Evolutionary conservation across 2,329 filamentous ascomycete species (phyloP), one percentile per base, ranked within the genome.

Genomic region (Talaromyces rugulosus): DNA sequence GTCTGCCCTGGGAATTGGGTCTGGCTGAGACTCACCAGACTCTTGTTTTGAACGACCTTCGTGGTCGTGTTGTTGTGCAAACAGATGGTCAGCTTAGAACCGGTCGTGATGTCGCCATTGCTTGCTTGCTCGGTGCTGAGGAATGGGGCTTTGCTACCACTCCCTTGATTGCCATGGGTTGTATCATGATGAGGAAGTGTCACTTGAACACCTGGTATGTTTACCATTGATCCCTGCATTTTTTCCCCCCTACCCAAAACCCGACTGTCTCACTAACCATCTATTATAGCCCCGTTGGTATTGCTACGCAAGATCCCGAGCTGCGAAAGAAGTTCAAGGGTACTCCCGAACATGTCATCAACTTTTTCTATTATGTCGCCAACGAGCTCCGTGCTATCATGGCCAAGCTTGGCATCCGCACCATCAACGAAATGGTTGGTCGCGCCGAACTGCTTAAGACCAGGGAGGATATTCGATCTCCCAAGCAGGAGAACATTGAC

Each of bases 301-400:
- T 98, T 64, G 94, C 94, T 3, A 96, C 93, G 0, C 94, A 98
- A 74, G 93, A 97, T 70, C 92, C 92, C n/a, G 90, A 94, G 74
- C 84, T 98, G 2, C 87, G 94, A 64, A 90, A 93, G 83, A 98
- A 97, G 80, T 97, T 98, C 78, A 83, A 88, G 68, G 94, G 94
- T 65, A 93, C 91, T 0, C 93, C 94, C 11, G 94, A 98, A 80
- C 92, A 97, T 70, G 93, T 96, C 62, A 97, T 98, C 78, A 98
- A 97, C 84, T 97, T 97, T 83, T 96, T 96, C 81, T 98, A 97
- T 81, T 98, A 97, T 72, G 85, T 98, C 58, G 90, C 94, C 68
- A 98, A 98, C 73, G 94, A 98, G 81, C 86, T 98, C 62, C 89
- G 94, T 73, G 92, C 93, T 40, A 96, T 98, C 78, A 97, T 98